phyloP scores from a whole-genome alignment of 495 filamentous ascomycete species.

The Saxophila tyrrhenica region DNA sequence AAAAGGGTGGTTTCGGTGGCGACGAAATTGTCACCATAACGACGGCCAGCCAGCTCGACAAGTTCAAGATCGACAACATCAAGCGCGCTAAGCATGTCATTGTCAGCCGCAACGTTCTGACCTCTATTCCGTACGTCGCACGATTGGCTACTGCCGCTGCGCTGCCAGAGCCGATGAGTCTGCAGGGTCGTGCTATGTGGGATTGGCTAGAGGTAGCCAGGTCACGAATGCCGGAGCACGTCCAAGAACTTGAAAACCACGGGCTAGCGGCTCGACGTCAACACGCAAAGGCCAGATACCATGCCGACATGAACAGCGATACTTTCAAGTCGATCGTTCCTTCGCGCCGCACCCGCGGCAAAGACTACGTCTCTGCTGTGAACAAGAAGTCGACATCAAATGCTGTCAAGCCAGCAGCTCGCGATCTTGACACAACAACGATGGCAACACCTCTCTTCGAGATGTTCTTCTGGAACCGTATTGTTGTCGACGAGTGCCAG shows the following conservation, averaged over 20 bases:
- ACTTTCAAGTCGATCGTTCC: constrained; percentile 21
- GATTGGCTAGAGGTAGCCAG: constrained; percentile 43
- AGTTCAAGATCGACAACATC: constrained; percentile 32
- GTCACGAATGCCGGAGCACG: constrained; percentile 31
- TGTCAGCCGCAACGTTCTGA: constrained; percentile 39
- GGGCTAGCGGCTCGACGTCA: constrained; percentile 25
- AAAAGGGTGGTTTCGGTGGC: constrained; percentile 39
- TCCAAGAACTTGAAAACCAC: constrained; percentile 27
- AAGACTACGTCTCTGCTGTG: constrained; percentile 11
- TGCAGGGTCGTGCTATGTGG: constrained; percentile 36
- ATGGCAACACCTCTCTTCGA: constrained; percentile 37
- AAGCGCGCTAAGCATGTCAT: constrained; percentile 47
- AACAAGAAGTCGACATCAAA: constrained; percentile 3
- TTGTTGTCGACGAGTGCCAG: constrained; percentile 61
- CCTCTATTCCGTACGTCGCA: constrained; percentile 36
- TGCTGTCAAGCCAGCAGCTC: not conserved
- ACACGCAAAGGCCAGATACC: constrained; percentile 24
- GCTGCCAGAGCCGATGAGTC: constrained; percentile 31
- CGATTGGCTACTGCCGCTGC: constrained; percentile 42
- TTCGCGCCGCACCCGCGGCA: constrained; percentile 24
- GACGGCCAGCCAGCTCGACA: constrained; percentile 24
- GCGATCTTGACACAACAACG: constrained; percentile 13
- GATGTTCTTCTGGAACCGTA: constrained; percentile 48
- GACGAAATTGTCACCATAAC: constrained; percentile 34
- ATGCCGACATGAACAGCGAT: constrained; percentile 12